Evolutionary conservation across 257 asterid species (phyloP), one percentile per base, ranked within the genome.

Genomic region (Asclepias syriaca): DNA sequence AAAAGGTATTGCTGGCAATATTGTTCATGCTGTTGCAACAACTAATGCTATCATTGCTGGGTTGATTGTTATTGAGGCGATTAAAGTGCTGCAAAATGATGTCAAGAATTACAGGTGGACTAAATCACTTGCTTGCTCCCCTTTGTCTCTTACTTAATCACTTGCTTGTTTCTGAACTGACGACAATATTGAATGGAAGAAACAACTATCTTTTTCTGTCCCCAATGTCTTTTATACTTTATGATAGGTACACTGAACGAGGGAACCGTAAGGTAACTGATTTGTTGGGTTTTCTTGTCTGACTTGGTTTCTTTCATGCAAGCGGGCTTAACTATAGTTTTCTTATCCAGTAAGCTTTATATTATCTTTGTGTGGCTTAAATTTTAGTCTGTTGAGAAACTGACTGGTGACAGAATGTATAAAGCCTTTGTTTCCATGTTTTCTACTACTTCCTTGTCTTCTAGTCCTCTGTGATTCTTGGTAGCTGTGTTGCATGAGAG

Each of bases 21-120:
- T 95, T 54, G 96, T 95, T 68, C 99, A 95, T 78, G 99, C 99
- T 71, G 97, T 95, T 89, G 99, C 99, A 74, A 95, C 98, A 70
- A 92, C 99, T 75, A 95, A 95, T 85, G 99, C 99, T 77, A 81
- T 89, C 68, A 82, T 92, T 80, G 96, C 98, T 77, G 99, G 99
- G 72, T 81, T 95, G 89, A 88, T 95, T 81, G 99, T 95, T 84
- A 89, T 90, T 16, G 99, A 95, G 89, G 95, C 98, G 73, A 89
- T 90, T 68, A 95, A 95, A 87, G 97, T 95, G 85, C 87, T 95
- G 83, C 87, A 84, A 73, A 85, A 85, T 77, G 95, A 95, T 72
- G 66, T 76, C 49, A 65, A 85, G 77, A 87, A 83, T 80, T 95
- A 87, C 77, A 88, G 97, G 98, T 92, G 53, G 59, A 86, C 73